Evolutionary conservation across 108 stramenopile species (phyloP).

Genomic region (Asterionellopsis glacialis): DNA sequence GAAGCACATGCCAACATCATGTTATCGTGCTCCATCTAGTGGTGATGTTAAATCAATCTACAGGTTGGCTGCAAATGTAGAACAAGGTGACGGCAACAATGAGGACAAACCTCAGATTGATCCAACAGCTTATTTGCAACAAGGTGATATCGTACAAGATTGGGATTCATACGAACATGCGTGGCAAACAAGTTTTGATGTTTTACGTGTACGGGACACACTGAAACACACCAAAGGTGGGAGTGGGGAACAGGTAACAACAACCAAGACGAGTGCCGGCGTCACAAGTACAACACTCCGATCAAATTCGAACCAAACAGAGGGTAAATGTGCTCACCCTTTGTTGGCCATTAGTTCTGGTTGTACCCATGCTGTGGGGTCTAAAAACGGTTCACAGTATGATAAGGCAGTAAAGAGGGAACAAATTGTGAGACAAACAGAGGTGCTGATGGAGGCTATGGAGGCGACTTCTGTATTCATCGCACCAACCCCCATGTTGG

Average conservation of each 20-base stretch:
- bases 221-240: slow-evolving; percentile 74
- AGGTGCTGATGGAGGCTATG: slow-evolving; percentile 70
- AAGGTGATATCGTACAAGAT: slow-evolving; percentile 57
- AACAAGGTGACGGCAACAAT: background rate
- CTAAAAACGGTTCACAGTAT: slow-evolving; percentile 9
- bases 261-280: slow-evolving; percentile 7
- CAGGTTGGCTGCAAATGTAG: background rate
- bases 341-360: slow-evolving; percentile 44
- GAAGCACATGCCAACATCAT: slow-evolving; percentile 3
- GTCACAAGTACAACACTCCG: slow-evolving; percentile 5
- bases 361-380: slow-evolving; percentile 14
- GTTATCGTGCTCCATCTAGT: background rate
- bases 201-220: slow-evolving; percentile 46
- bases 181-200: slow-evolving; percentile 62
- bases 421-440: slow-evolving; percentile 49
- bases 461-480: slow-evolving; percentile 69
- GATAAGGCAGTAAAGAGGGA: slow-evolving; percentile 27
- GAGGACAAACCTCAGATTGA: slow-evolving; percentile 22
- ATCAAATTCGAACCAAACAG: background rate
- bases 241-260: background rate
- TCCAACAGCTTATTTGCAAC: slow-evolving; percentile 33
- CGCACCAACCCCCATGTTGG: slow-evolving; percentile 76
- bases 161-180: slow-evolving; percentile 62
- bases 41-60: slow-evolving; percentile 2
- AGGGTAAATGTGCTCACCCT: slow-evolving; percentile 44